These are phyloP conservation scores for Davidsoniella australis DNA, from an alignment of 2,329 filamentous ascomycete species.

Conservation along the genomic window DNA sequence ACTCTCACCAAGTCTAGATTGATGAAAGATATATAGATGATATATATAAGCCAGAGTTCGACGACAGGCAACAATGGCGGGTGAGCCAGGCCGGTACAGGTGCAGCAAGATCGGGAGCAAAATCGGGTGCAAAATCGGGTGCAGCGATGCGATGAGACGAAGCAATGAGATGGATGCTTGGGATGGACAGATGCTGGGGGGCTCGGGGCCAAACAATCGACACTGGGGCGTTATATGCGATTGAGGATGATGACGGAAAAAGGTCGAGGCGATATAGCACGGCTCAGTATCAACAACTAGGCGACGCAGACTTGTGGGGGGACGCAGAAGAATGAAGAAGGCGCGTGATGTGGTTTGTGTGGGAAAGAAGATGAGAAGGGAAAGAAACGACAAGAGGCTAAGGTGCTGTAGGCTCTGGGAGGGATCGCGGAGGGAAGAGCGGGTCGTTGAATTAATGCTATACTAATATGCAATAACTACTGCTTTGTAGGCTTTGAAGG, in stretches of 20 bases:
- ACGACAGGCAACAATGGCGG: neutral
- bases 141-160: too few species aligned
- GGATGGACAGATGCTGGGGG: too few species aligned
- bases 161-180: too few species aligned
- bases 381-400: slow-evolving; percentile 5
- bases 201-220: neutral
- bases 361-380: slow-evolving; percentile 1
- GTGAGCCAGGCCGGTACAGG: neutral
- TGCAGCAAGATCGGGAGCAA: too few species aligned
- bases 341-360: neutral
- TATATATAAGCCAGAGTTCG: neutral
- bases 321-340: neutral
- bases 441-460: slow-evolving; percentile 3
- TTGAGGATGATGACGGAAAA: neutral
- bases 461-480: too few species aligned
- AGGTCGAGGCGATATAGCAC: neutral
- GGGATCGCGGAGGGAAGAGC: slow-evolving; percentile 9
- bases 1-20: too few species aligned
- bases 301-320: neutral
- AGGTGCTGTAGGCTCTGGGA: neutral
- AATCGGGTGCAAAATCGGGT: too few species aligned
- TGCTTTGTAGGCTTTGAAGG: neutral
- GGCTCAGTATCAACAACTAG: too few species aligned
- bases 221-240: neutral
- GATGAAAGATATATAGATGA: too few species aligned